Evolutionary conservation across 2,329 filamentous ascomycete genomes (phyloP), one percentile per base, ranked within the genome.

Genomic region (Podosphaera fusca): DNA sequence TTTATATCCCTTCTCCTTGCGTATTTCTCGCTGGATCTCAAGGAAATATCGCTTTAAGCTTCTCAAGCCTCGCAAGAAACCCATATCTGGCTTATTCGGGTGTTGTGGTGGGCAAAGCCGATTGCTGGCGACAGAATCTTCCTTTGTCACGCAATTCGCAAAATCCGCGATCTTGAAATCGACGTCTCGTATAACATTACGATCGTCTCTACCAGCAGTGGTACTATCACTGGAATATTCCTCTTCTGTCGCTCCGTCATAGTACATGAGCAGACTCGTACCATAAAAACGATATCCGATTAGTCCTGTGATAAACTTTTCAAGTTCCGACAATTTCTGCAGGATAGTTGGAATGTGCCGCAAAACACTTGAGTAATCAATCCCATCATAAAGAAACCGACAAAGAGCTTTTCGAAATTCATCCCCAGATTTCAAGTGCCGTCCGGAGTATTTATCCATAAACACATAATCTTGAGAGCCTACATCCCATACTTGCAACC

Each of bases 161-260:
- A 98, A 98, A 69, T 98, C 92, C 58, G 95, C 90, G 68, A 98
- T 94, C 70, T 95, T 95, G 71, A 98, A 82, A 68, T 95, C 86
- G 66, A 94, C 89, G 62, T 82, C 76, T 52, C 74, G 72, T 59
- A 60, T 57, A 9, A 57, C 60, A 10, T 55, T 61, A 54, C 63
- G 58, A 59, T 64, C 56, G 52, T 76, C 73, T 51, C 67, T 71
- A 57, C 69, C 68, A 10, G 64, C 66, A 21, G 72, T 70, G 8
- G 58, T 61, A 51, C 64, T 66, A 34, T 67, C 69, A 14, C 65
- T 66, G 73, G 78, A 65, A 67, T 75, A 65, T 60, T 76, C 67
- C 61, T 72, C 73, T 68, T 76, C 73, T 3, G 77, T 74, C 59
- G 83, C 87, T n/a, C 87, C 90, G 66, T 98, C 92, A 65, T 98